Conservation (phyloP, 331 rosid species). For the Arachis monticola region DNA sequence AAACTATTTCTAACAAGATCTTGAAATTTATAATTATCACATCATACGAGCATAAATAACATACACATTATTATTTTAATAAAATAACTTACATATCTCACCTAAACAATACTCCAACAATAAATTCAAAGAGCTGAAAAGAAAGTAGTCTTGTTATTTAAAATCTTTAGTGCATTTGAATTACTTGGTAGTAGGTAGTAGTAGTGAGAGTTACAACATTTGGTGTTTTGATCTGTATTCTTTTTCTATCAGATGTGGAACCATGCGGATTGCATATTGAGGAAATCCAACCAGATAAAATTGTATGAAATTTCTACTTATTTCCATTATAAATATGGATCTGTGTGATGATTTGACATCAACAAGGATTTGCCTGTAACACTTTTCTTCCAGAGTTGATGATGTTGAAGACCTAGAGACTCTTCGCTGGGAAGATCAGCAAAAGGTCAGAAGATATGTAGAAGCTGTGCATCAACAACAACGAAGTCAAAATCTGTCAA, state of each 20-base stretch:
- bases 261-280: conserved; percentile 80
- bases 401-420: conserved; percentile 91
- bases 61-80: too few species aligned
- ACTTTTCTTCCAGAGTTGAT: conserved; percentile 62
- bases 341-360: conserved; percentile 22
- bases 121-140: not conserved
- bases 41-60: too few species aligned
- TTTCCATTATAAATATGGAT: not conserved
- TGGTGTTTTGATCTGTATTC: conserved; percentile 10
- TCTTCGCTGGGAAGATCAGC: conserved; percentile 96
- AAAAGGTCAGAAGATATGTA: conserved; percentile 75
- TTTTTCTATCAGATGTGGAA: conserved; percentile 81
- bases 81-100: not conserved
- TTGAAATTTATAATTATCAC: too few species aligned
- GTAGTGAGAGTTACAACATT: not conserved
- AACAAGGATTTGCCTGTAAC: conserved; percentile 21
- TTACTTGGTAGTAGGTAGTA: not conserved
- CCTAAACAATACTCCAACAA: not conserved
- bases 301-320: conserved; percentile 54
- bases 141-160: not conserved
- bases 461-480: conserved; percentile 43
- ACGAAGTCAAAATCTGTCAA: conserved; percentile 34
- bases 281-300: conserved; percentile 88
- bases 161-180: not conserved
- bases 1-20: too few species aligned